Base-by-base conservation (phyloP, 129 eudicot species). In the Chrysanthemum makinoi region DNA sequence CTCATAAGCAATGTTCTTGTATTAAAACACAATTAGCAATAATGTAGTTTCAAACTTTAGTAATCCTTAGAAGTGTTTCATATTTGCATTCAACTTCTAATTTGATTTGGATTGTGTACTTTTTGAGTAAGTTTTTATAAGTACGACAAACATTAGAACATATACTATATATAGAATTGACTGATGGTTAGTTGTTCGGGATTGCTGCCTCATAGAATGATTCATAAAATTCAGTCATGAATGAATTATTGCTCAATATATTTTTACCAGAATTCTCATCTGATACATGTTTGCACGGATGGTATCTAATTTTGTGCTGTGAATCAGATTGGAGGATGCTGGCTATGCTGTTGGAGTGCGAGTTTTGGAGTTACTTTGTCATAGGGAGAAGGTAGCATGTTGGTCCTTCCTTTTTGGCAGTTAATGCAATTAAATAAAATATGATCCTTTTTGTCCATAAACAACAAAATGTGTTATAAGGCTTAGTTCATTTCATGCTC, bases 271-370 rank as follows among this genome's bases (percentile, higher is more conserved):
- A 56, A 18, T 16, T 8, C 22, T 19, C 11, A 8, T 56, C 19
- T 56, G 13, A 18, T 56, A 18, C 28, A 54, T 56, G 10, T 56
- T 39, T 39, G 10, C 46, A 12, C n/a, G 6, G 44, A 26, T 65
- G 52, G 11, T 39, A 17, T 19, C 13, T 11, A 66, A 17, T 43
- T 46, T 7, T 66, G 35, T 70, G 49, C 48, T 62, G 7, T 79
- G 83, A 75, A 53, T 51, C 91, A 95, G 99, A 84, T 83, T 95
- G 83, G 99, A 95, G 83, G 99, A 95, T 88, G 99, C 97, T 49
- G 99, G 99, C 22, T 95, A 90, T 90, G 91, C 99, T 75, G 99
- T 95, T 70, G 99, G 97, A 54, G 96, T 89, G 59, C 88, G 99
- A 57, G 94, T 86, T 73, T 63, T 95, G 82, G 99, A 95, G 78